These are phyloP conservation scores for Candida albicans DNA, from an alignment of 1,139 yeast genomes.

Conservation along the genomic window DNA sequence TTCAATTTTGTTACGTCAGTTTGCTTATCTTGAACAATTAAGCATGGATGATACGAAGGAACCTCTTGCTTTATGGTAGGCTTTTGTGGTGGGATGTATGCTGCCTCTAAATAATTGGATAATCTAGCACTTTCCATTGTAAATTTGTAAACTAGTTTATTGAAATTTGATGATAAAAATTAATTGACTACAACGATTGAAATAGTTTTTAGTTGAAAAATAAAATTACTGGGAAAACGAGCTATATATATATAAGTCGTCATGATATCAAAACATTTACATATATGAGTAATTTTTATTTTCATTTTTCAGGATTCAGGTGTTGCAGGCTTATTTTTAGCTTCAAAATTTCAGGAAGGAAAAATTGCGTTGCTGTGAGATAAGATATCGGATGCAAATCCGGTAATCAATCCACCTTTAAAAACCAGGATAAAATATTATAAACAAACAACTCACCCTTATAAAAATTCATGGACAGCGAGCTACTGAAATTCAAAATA, in stretches of 20 bases:
- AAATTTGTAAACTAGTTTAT: not conserved
- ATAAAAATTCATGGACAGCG: too few species aligned
- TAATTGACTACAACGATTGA: not conserved
- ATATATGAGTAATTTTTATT: not conserved
- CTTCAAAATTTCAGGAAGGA: too few species aligned
- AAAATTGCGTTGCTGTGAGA: too few species aligned
- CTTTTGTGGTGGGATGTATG: slow-evolving; percentile 36
- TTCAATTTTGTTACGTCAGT: slow-evolving; percentile 40
- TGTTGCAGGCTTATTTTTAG: too few species aligned
- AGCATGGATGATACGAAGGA: slow-evolving; percentile 45
- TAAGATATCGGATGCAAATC: too few species aligned
- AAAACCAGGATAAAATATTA: too few species aligned
- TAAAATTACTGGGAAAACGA: not conserved
- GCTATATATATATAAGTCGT: not conserved
- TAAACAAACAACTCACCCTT: too few species aligned
- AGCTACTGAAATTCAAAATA: too few species aligned
- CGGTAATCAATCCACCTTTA: too few species aligned
- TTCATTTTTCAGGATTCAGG: too few species aligned
- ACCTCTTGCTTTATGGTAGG: slow-evolving; percentile 17
- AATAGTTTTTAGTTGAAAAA: not conserved
- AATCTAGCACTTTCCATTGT: slow-evolving; percentile 36
- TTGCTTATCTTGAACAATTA: slow-evolving; percentile 46
- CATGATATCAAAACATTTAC: not conserved
- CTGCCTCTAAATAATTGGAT: slow-evolving; percentile 25
- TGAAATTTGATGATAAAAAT: not conserved